phyloP scores from a whole-genome alignment of 1,139 yeast genomes.

The Hyphopichia khmerensis region DNA sequence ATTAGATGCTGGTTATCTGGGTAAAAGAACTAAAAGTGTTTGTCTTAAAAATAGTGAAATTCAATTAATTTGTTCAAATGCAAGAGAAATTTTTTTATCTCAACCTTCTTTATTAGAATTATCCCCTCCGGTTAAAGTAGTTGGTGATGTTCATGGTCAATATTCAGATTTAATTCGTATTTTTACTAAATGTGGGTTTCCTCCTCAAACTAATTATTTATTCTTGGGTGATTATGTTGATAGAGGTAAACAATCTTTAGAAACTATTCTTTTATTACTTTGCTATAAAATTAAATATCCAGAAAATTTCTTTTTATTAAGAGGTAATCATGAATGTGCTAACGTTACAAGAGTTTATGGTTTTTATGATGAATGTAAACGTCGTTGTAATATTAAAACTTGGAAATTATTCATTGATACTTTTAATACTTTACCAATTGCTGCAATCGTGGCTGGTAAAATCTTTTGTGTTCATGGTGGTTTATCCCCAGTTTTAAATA shows the following conservation, averaged over 20 bases:
- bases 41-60: constrained; percentile 88
- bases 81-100: constrained; percentile 81
- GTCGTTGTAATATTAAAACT: constrained; percentile 81
- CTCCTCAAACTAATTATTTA: constrained; percentile 91
- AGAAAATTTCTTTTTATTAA: constrained; percentile 84
- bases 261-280: constrained; percentile 78
- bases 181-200: constrained; percentile 95
- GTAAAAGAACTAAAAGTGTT: constrained; percentile 85
- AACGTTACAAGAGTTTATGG: constrained; percentile 95
- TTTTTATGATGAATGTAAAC: constrained; percentile 94
- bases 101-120: constrained; percentile 89
- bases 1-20: constrained; percentile 93
- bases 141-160: constrained; percentile 98
- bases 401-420: constrained; percentile 95
- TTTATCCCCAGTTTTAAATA: constrained; percentile 82
- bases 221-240: constrained; percentile 96
- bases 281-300: constrained; percentile 96
- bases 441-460: constrained; percentile 94
- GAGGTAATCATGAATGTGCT: constrained; percentile 98
- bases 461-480: constrained; percentile 99
- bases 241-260: constrained; percentile 92
- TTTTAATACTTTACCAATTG: constrained; percentile 89
- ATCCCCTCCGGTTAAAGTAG: constrained; percentile 94
- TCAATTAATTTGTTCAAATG: constrained; percentile 78
- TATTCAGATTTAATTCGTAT: constrained; percentile 87